Conservation (phyloP, 345 rosid genomes). For the Geranium brycei region DNA sequence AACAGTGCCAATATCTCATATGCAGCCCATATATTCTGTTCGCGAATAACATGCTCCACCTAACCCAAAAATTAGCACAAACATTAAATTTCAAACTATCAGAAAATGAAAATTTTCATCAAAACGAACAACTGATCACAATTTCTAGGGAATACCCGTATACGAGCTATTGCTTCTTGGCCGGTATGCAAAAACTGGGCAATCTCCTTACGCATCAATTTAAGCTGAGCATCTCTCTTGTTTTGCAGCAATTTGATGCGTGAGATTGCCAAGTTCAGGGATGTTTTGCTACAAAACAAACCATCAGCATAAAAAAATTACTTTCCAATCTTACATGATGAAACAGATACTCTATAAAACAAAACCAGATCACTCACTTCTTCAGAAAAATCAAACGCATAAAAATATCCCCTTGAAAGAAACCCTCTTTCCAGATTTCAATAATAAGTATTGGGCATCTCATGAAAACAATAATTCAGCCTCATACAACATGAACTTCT, state of each 20-base stretch:
- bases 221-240: constrained; percentile 84
- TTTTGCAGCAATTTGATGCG: constrained; percentile 81
- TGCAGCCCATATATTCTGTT: constrained; percentile 70
- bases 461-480: no score
- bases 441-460: no score
- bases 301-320: background rate
- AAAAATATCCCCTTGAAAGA: constrained; percentile 5
- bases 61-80: constrained; percentile 12
- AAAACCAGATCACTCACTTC: background rate
- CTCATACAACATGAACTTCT: no score
- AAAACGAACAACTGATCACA: background rate
- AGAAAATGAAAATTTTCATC: background rate
- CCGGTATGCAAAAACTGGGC: constrained; percentile 90
- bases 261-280: constrained; percentile 60
- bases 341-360: background rate
- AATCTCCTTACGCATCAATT: constrained; percentile 84
- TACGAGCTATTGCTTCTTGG: constrained; percentile 89
- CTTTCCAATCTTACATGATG: background rate
- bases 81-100: background rate
- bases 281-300: constrained; percentile 54
- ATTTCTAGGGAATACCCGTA: constrained; percentile 36
- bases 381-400: background rate
- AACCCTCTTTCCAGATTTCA: no score
- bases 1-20: constrained; percentile 80
- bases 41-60: constrained; percentile 96